These are phyloP conservation scores for Sclerotinia glacialis DNA, from an alignment of 2,329 filamentous ascomycete species.

Conservation along the genomic window DNA sequence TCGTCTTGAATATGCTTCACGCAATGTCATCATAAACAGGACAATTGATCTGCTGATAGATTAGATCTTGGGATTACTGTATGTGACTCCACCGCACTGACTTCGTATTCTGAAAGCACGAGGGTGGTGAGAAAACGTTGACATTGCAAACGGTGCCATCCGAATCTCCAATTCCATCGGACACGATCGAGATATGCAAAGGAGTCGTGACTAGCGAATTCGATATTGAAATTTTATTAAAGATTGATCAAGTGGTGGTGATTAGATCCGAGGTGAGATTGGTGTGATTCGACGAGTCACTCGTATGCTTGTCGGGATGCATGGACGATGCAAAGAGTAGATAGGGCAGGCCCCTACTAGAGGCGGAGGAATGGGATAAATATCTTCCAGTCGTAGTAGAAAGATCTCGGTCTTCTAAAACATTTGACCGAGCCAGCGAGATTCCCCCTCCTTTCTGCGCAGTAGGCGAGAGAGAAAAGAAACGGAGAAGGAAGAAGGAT, in stretches of 20 bases:
- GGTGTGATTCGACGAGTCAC: background rate
- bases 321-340: background rate
- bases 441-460: slow-evolving; percentile 21
- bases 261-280: slow-evolving; percentile 1
- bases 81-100: background rate
- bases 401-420: slow-evolving; percentile 23
- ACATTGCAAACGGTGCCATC: background rate
- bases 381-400: slow-evolving; percentile 12
- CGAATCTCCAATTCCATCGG: background rate
- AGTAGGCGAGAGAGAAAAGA: slow-evolving; percentile 5
- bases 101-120: background rate
- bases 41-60: slow-evolving; percentile 10
- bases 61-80: background rate
- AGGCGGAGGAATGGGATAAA: slow-evolving; percentile 15
- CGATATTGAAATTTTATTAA: background rate
- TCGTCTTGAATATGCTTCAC: background rate
- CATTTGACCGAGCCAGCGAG: slow-evolving; percentile 23
- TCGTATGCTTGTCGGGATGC: background rate
- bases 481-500: slow-evolving; percentile 2
- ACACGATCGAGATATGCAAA: background rate
- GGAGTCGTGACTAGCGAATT: background rate
- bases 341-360: background rate
- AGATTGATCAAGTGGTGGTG: background rate
- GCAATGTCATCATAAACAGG: slow-evolving; percentile 13
- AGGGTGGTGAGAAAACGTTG: background rate